These are phyloP conservation scores for Penicillium sp. DNA, from an alignment of 2,329 filamentous ascomycete genomes.

Conservation along the genomic window DNA sequence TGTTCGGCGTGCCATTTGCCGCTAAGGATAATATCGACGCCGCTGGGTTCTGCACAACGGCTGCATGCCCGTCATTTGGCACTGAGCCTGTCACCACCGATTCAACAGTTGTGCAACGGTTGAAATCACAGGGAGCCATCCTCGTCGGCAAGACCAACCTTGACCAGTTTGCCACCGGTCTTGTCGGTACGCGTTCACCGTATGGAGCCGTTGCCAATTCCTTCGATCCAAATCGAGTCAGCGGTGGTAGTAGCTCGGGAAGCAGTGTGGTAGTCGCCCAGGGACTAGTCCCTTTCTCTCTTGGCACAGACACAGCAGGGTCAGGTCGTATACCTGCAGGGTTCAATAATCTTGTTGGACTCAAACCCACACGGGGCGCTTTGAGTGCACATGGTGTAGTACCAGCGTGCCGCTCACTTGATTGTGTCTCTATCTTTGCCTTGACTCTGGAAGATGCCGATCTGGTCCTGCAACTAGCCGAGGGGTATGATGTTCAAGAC, in stretches of 20 bases:
- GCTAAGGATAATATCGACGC: background rate
- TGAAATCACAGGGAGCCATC: background rate
- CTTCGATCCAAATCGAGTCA: background rate
- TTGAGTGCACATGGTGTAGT: background rate
- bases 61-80: background rate
- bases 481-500: background rate
- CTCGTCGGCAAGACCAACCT: background rate
- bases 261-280: background rate
- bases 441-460: background rate
- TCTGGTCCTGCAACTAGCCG: background rate
- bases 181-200: background rate
- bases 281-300: background rate
- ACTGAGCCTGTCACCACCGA: background rate
- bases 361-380: background rate
- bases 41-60: background rate
- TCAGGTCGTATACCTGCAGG: background rate
- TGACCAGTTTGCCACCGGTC: background rate
- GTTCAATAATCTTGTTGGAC: background rate
- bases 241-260: background rate
- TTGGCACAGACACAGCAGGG: background rate
- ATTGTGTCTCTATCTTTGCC: background rate
- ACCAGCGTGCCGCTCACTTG: background rate
- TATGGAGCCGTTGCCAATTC: background rate
- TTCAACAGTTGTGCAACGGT: background rate
- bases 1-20: background rate